Percentiles rank a stretch among this genome's conserved stretches.
phyloP scores from a whole-genome alignment of 1,284 basidiomycete species.

The Cerioporus squamosus region DNA sequence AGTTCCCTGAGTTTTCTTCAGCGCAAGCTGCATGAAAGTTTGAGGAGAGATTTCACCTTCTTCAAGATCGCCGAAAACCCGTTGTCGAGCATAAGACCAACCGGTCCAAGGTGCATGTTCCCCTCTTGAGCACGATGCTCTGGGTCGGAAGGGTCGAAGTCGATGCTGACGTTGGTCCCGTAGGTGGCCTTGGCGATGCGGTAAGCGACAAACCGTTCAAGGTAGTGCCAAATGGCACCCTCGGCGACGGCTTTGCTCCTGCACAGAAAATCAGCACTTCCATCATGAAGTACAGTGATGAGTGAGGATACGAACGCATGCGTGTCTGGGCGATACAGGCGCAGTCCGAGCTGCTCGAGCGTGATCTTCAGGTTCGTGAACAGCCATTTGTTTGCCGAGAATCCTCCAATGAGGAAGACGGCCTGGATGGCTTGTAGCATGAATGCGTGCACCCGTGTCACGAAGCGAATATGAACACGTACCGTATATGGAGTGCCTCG shows the following conservation, averaged over 20 bases:
- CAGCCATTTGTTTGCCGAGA: slow-evolving; percentile 42
- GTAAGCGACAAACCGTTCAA: slow-evolving; percentile 37
- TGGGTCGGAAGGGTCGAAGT: background rate
- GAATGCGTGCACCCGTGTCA: background rate
- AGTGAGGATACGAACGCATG: slow-evolving; percentile 40
- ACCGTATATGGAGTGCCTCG: too few relatives aligned
- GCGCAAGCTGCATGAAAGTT: background rate
- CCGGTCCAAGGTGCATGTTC: slow-evolving; percentile 30
- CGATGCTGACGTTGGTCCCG: slow-evolving; percentile 34
- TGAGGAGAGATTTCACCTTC: background rate
- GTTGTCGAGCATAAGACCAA: background rate
- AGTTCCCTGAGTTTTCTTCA: background rate
- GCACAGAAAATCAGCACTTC: background rate
- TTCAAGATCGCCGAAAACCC: background rate
- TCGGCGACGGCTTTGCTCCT: slow-evolving; percentile 38
- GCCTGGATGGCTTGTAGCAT: slow-evolving; percentile 27
- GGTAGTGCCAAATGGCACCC: slow-evolving; percentile 39
- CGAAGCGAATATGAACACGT: too few relatives aligned
- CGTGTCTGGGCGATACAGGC: slow-evolving; percentile 46
- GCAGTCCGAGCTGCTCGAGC: slow-evolving; percentile 35
- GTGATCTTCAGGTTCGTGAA: slow-evolving; percentile 32
- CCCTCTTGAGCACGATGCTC: slow-evolving; percentile 19
- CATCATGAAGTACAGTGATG: background rate
- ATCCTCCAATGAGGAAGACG: slow-evolving; percentile 43
- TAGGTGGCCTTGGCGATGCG: slow-evolving; percentile 39